Conservation (phyloP, 495 filamentous ascomycete genomes). For the Penicillium atrosanguineum region DNA sequence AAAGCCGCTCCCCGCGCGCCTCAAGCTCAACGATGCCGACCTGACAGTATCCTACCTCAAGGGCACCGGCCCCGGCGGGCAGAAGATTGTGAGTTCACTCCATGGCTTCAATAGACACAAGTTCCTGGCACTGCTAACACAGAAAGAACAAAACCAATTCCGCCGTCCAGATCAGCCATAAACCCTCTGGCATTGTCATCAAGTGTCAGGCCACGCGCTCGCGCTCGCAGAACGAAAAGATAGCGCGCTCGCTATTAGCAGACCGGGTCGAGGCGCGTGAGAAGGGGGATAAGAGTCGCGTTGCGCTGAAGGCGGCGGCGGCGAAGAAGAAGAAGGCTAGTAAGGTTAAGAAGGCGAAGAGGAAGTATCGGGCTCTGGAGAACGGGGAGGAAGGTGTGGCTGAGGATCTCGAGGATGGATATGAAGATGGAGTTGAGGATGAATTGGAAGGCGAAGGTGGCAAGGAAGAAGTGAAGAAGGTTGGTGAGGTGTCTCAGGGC, state of each 20-base stretch:
- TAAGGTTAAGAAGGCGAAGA: slow-evolving; percentile 59
- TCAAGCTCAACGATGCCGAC: slow-evolving; percentile 71
- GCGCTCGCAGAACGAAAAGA: slow-evolving; percentile 82
- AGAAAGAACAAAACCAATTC: slow-evolving; percentile 91
- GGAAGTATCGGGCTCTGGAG: slow-evolving; percentile 60
- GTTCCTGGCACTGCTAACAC: background rate
- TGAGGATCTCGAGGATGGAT: slow-evolving; percentile 38
- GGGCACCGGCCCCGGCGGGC: slow-evolving; percentile 89
- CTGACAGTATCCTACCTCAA: slow-evolving; percentile 84
- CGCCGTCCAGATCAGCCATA: slow-evolving; percentile 89
- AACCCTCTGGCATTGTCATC: slow-evolving; percentile 83
- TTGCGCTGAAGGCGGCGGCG: slow-evolving; percentile 52
- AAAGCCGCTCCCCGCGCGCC: slow-evolving; percentile 71
- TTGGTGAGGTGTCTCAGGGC: background rate
- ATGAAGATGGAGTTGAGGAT: slow-evolving; percentile 23
- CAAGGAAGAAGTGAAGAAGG: slow-evolving; percentile 43
- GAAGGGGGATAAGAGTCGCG: slow-evolving; percentile 58
- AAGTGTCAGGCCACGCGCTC: slow-evolving; percentile 92
- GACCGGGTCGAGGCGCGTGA: slow-evolving; percentile 69
- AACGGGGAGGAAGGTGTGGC: slow-evolving; percentile 37
- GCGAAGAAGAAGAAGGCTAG: slow-evolving; percentile 64
- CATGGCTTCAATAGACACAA: background rate
- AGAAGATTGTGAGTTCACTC: slow-evolving; percentile 67
- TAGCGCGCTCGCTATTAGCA: slow-evolving; percentile 74
- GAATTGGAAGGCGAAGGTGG: slow-evolving; percentile 41